phyloP scores from a whole-genome alignment of 1,284 basidiomycete species.

The Ganoderma meredithae region DNA sequence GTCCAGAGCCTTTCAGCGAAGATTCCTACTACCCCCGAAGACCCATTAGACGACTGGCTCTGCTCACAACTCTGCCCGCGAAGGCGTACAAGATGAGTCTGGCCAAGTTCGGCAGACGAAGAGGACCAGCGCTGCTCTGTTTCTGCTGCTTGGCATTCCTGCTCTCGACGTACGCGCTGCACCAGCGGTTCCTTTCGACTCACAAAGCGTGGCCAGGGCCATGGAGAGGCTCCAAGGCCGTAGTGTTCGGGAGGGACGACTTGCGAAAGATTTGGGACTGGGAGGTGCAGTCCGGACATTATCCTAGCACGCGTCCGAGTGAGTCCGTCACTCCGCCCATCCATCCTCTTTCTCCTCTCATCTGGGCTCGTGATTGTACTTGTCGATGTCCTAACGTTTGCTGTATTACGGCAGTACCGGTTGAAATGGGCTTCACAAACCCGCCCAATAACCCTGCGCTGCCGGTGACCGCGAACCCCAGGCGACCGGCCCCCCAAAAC shows the following conservation, averaged over 20 bases:
- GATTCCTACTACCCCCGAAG: slow-evolving; percentile 35
- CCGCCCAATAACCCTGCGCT: slow-evolving; percentile 77
- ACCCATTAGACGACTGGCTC: slow-evolving; percentile 19
- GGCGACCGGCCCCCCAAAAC: slow-evolving; percentile 52
- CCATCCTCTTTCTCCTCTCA: neutral
- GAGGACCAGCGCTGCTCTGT: slow-evolving; percentile 58
- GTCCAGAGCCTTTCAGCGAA: slow-evolving; percentile 63
- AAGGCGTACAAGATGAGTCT: slow-evolving; percentile 65
- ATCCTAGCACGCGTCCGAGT: slow-evolving; percentile 83
- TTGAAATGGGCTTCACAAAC: slow-evolving; percentile 65
- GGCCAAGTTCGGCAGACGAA: slow-evolving; percentile 63
- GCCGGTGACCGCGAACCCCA: slow-evolving; percentile 54
- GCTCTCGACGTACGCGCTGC: slow-evolving; percentile 65
- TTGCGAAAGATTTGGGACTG: slow-evolving; percentile 90
- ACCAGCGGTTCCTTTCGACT: slow-evolving; percentile 61
- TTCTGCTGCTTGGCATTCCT: slow-evolving; percentile 56
- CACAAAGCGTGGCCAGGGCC: slow-evolving; percentile 73
- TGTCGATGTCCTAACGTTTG: neutral
- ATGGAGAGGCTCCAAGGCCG: slow-evolving; percentile 72
- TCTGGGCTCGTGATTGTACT: neutral
- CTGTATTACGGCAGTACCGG: slow-evolving; percentile 64
- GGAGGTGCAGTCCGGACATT: slow-evolving; percentile 92
- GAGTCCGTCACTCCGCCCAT: slow-evolving; percentile 42
- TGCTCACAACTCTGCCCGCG: slow-evolving; percentile 60
- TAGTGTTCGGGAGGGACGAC: slow-evolving; percentile 81